Base-by-base conservation (phyloP, 352 stramenopile genomes). In the Aphanomyces stellatus region DNA sequence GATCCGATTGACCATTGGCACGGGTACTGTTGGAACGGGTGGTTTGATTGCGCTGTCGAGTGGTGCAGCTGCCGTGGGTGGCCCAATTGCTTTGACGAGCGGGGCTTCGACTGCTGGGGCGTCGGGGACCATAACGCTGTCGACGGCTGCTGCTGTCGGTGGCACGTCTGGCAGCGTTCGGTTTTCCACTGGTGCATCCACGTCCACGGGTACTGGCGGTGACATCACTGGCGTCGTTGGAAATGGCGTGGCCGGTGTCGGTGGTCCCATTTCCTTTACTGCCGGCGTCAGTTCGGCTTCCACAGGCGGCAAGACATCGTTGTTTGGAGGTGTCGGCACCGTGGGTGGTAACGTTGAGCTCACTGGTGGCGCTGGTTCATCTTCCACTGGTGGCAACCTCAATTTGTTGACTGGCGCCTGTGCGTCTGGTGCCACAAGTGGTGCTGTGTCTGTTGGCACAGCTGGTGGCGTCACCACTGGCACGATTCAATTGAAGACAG, bases 81-180 rank as follows among this genome's bases (percentile, higher is more conserved):
- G 53, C 6, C 53, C 74, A 34, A 61, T 92, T 34, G 66, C 67
- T 0, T 33, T 87, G 11, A 28, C 74, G 17, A 88, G 80, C 2
- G 83, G 83, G 3, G 30, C 53, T 4, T 60, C 71, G 13, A 67
- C 67, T 10, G 70, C 49, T 22, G 67, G 71, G 31, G 53, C 69
- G 22, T 71, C 71, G 13, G 71, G 67, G 25, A 25, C 37, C 31
- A 51, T 76, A 2, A 53, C 31, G 27, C 65, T 76, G 31, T 53
- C 65, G 51, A 69, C 71, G 0, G 35, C 67, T 3, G 35, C 49
- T 55, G 67, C 51, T 61, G 49, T 57, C 27, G 69, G 31, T 60
- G 67, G 71, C 48, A 25, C 56, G 11, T 62, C 67, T 37, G 71
- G 71, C 17, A 63, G 46, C 27, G 53, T 76, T 56, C 34, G 43